Base-by-base conservation (phyloP, 2,329 filamentous ascomycete species). In the Aspergillus puulaauensis region DNA sequence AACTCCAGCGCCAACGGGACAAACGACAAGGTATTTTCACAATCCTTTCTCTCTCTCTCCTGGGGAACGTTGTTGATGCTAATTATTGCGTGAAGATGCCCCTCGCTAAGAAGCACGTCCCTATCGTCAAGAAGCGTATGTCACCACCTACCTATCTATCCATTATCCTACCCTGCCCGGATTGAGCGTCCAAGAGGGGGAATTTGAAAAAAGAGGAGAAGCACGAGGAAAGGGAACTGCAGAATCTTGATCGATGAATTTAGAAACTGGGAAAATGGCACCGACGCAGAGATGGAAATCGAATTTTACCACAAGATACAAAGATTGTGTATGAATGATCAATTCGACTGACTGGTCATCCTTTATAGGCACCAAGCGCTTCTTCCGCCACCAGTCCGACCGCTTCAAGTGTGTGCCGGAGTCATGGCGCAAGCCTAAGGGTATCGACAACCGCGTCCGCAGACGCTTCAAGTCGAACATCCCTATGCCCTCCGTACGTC, bases 51-150 rank as follows among this genome's bases (percentile, higher is more conserved):
- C 23, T 40, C 35, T 41, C 27, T 52, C 53, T 17, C 17, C 45
- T 55, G 43, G 17, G 24, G 35, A 15, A 17, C 39, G 14, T 50
- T 15, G 19, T 46, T 53, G 51, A 54, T 47, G 37, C 56, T 54
- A 47, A 47, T 44, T 58, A 52, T 62, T 58, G 52, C 55, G 59
- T 68, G 46, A 66, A 69, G 93, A 98, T 98, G 95, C 92, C 93
- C 86, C 87, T 93, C 89, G 90, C 93, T 83, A 96, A 96, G 90
- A 96, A 96, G 87, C 95, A 98, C 83, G 88, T 98, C 79, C 89
- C 93, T 77, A 99, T 99, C 87, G 91, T 99, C 79, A 99, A 99
- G 91, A 99, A 99, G 92, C 92, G 92, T 96, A 93, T 78, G 91
- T 92, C 55, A 39, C 51, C 49, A 52, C 52, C 53, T 44, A 47